These are phyloP conservation scores for Daucus carota DNA, from an alignment of 129 eudicot genomes.

Conservation along the genomic window DNA sequence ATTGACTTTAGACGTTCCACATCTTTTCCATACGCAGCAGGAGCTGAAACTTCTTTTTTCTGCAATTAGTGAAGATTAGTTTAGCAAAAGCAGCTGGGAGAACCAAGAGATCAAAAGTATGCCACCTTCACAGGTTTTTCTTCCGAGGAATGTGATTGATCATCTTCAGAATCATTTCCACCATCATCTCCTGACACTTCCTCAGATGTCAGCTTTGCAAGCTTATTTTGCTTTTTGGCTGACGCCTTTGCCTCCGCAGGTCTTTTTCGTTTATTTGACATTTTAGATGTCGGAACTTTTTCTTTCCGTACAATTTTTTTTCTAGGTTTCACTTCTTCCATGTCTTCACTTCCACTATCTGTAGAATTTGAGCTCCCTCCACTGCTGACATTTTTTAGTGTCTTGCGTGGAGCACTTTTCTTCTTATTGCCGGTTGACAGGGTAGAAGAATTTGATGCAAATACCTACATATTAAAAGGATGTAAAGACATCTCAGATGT, in stretches of 20 bases:
- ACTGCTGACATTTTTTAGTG: conserved; percentile 25
- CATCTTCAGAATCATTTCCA: conserved; percentile 42
- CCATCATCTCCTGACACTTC: conserved; percentile 38
- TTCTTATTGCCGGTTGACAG: conserved; percentile 19
- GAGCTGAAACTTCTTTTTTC: conserved; percentile 53
- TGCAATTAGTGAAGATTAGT: conserved; percentile 20
- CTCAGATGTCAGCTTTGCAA: conserved; percentile 32
- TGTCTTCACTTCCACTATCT: conserved; percentile 33
- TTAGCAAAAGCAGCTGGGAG: not conserved
- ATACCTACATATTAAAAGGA: conserved; percentile 33
- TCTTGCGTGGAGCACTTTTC: conserved; percentile 26
- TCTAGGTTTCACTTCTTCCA: conserved; percentile 34
- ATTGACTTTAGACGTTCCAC: conserved; percentile 83
- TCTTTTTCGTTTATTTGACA: conserved; percentile 55
- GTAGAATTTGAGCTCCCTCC: conserved; percentile 30
- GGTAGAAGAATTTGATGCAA: conserved; percentile 27
- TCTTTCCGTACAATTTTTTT: conserved; percentile 42
- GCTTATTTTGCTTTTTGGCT: conserved; percentile 42
- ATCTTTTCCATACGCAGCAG: conserved; percentile 77
- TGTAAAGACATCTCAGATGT: conserved; percentile 7
- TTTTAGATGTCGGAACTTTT: conserved; percentile 35
- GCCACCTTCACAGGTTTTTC: conserved; percentile 58
- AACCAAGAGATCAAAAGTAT: conserved; percentile 3
- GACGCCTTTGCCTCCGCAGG: conserved; percentile 32
- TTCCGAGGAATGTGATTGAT: conserved; percentile 47